Conservation (phyloP, 2,329 filamentous ascomycete species). For the Didymella lethalis region DNA sequence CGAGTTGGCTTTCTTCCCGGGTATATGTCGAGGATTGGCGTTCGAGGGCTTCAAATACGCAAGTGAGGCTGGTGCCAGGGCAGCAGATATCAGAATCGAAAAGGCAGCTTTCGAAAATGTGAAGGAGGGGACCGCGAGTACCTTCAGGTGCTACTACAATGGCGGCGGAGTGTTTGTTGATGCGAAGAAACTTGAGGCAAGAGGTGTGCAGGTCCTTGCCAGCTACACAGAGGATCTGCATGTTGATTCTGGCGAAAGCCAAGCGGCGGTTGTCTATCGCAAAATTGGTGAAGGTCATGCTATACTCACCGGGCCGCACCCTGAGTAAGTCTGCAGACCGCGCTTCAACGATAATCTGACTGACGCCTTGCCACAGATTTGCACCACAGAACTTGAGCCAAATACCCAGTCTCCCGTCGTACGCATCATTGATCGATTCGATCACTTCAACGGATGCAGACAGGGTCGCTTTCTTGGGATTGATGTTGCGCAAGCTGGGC, state of each 20-base stretch:
- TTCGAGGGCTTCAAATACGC: conserved; percentile 91
- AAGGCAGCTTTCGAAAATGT: conserved; percentile 63
- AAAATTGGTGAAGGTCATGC: conserved; percentile 81
- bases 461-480: conserved; percentile 78
- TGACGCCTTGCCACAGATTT: conserved; percentile 66
- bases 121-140: conserved; percentile 62
- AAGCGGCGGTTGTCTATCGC: conserved; percentile 83
- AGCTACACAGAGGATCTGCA: conserved; percentile 77
- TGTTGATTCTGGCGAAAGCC: conserved; percentile 75
- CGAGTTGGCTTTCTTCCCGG: conserved; percentile 89
- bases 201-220: conserved; percentile 81
- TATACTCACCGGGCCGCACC: conserved; percentile 86
- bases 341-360: background rate
- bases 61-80: conserved; percentile 83
- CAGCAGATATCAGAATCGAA: conserved; percentile 71
- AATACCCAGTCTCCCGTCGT: conserved; percentile 71
- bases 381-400: conserved; percentile 77
- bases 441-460: conserved; percentile 73
- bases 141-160: conserved; percentile 86
- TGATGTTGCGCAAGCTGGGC: conserved; percentile 80
- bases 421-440: conserved; percentile 72
- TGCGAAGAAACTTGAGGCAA: conserved; percentile 66
- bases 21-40: conserved; percentile 82
- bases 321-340: conserved; percentile 69
- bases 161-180: conserved; percentile 94